Percentiles rank a stretch among this genome's conserved stretches.
These are phyloP conservation scores for Lodderomyces theae DNA, from an alignment of 1,139 yeast species.

Conservation along the genomic window DNA sequence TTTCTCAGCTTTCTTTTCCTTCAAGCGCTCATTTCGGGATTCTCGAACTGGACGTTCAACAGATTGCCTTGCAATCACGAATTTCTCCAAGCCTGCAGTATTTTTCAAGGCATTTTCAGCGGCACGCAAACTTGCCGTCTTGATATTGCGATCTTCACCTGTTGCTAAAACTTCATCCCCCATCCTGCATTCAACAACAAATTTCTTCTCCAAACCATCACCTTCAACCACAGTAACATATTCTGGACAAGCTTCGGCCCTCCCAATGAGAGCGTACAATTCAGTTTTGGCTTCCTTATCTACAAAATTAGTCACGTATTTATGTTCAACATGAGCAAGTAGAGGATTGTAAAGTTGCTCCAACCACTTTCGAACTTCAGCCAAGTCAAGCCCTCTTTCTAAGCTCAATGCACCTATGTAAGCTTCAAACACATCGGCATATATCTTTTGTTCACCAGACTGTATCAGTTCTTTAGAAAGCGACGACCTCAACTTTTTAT, in stretches of 20 bases:
- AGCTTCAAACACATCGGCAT: constrained; percentile 86
- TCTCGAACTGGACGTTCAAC: constrained; percentile 34
- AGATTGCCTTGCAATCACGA: constrained; percentile 61
- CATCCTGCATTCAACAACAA: constrained; percentile 66
- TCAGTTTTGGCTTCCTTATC: constrained; percentile 71
- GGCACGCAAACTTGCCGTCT: constrained; percentile 69
- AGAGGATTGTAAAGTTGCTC: constrained; percentile 42
- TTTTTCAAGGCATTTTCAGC: constrained; percentile 70
- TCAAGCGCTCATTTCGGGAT: constrained; percentile 9
- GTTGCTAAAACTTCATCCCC: constrained; percentile 53
- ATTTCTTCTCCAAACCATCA: constrained; percentile 50
- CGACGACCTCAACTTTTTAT: constrained; percentile 52
- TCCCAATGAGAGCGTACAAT: constrained; percentile 76
- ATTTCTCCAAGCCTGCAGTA: constrained; percentile 59
- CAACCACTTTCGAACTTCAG: constrained; percentile 60
- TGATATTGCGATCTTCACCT: constrained; percentile 59
- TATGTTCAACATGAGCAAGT: constrained; percentile 26
- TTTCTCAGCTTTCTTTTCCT: constrained; percentile 7
- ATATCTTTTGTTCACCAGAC: constrained; percentile 49
- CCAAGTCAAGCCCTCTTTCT: constrained; percentile 50
- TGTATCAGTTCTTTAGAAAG: constrained; percentile 34
- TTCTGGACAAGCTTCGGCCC: constrained; percentile 63
- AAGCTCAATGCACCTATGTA: constrained; percentile 80
- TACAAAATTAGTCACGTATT: constrained; percentile 32
- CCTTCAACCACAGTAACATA: constrained; percentile 57